These are phyloP conservation scores for Cubamyces sp. DNA, from an alignment of 768 basidiomycete species.

Conservation along the genomic window DNA sequence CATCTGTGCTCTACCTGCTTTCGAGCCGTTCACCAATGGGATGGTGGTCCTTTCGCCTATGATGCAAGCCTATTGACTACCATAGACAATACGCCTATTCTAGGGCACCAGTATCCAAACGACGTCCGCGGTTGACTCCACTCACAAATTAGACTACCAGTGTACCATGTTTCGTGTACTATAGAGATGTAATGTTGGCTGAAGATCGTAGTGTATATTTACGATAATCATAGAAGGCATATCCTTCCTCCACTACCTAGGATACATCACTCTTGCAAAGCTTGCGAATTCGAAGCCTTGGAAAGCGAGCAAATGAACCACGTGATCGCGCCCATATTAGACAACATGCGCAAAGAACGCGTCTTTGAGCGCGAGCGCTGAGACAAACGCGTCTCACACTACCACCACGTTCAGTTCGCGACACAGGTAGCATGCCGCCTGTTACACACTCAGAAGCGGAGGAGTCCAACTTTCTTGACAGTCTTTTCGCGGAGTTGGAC, in stretches of 20 bases:
- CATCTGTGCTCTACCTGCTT: constrained; percentile 23
- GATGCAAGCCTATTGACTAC: not conserved
- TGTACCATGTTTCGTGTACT: no score
- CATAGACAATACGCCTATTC: no score
- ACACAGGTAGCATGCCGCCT: constrained; percentile 41
- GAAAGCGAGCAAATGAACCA: not conserved
- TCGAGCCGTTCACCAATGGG: constrained; percentile 18
- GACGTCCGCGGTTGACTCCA: no score
- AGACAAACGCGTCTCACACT: constrained; percentile 1
- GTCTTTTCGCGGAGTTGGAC: constrained; percentile 56
- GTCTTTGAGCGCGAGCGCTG: constrained; percentile 2
- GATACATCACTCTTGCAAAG: no score
- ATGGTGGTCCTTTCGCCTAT: constrained; percentile 17
- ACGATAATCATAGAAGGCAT: no score
- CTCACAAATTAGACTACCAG: no score
- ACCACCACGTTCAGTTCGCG: not conserved
- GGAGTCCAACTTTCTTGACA: constrained; percentile 63
- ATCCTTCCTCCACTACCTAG: no score
- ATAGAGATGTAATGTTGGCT: no score
- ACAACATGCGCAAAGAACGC: constrained; percentile 23
- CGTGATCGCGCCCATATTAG: constrained; percentile 17
- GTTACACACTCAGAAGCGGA: constrained; percentile 42
- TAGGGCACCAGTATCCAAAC: no score
- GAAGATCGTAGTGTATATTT: no score
- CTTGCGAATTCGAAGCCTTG: no score